phyloP scores from a whole-genome alignment of 106 monocot species.

The Alisma plantagoaquatica region DNA sequence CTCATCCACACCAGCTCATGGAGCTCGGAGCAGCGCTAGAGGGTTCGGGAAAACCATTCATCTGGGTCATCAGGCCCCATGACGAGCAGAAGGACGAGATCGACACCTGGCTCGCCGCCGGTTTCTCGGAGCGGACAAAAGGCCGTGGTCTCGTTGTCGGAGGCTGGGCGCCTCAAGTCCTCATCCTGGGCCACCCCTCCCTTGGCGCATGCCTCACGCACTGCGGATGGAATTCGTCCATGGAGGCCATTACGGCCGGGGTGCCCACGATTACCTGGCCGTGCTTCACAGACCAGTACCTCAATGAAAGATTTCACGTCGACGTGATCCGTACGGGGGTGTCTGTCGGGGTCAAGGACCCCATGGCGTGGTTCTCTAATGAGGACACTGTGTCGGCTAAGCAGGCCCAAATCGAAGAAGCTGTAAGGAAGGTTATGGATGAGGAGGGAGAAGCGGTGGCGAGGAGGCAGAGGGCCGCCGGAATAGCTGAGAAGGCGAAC shows the following conservation, averaged over 20 bases:
- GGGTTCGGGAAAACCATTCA: slow-evolving; percentile 28
- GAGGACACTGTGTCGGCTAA: neutral
- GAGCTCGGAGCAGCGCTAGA: slow-evolving; percentile 51
- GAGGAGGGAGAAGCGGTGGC: slow-evolving; percentile 1
- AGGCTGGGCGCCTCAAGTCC: slow-evolving; percentile 36
- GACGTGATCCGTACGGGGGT: slow-evolving; percentile 21
- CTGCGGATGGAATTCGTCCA: slow-evolving; percentile 9
- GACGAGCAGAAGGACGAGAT: slow-evolving; percentile 15
- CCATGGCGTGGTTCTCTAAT: neutral
- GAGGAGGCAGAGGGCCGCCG: neutral
- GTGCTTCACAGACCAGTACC: slow-evolving; percentile 30
- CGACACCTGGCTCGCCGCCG: slow-evolving; percentile 21
- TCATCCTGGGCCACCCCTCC: neutral
- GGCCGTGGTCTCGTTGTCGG: slow-evolving; percentile 22
- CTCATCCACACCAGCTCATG: slow-evolving; percentile 21
- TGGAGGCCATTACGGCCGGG: neutral
- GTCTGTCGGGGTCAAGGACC: slow-evolving; percentile 10
- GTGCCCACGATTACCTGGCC: slow-evolving; percentile 43
- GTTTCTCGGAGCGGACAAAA: slow-evolving; percentile 30
- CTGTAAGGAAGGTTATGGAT: neutral
- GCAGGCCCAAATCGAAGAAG: neutral
- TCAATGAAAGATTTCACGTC: slow-evolving; percentile 30
- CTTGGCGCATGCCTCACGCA: slow-evolving; percentile 3
- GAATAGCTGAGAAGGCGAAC: neutral
- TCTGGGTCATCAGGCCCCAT: slow-evolving; percentile 39